Evolutionary conservation across 2,329 filamentous ascomycete genomes (phyloP).

Genomic region (Scedosporium dehoogii): DNA sequence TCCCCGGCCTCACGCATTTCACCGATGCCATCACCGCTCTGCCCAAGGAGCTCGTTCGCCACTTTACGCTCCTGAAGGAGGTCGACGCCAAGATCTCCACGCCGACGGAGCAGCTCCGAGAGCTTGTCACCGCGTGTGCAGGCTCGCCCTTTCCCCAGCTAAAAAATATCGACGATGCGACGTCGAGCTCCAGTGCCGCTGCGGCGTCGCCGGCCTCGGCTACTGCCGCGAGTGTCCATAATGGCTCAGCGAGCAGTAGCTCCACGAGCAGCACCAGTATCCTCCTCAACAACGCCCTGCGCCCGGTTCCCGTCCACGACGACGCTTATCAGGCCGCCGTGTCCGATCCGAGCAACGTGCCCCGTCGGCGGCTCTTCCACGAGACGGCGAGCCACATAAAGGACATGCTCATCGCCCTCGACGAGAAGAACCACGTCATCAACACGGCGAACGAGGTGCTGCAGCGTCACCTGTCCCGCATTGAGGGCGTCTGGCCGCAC

Average conservation of each 20-base stretch:
- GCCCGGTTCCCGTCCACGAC: constrained; percentile 29
- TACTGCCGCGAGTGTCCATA: constrained; percentile 31
- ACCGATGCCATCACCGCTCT: constrained; percentile 86
- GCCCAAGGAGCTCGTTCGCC: constrained; percentile 87
- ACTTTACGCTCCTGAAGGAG: constrained; percentile 93
- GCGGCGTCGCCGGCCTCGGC: constrained; percentile 32
- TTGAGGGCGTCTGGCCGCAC: constrained; percentile 80
- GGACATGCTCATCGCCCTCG: constrained; percentile 79
- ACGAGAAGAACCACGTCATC: constrained; percentile 97
- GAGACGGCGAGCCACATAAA: constrained; percentile 69
- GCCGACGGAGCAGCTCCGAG: constrained; percentile 72
- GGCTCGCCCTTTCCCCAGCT: constrained; percentile 37
- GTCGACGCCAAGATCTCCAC: constrained; percentile 94
- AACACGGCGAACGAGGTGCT: constrained; percentile 86
- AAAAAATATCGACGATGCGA: constrained; percentile 30
- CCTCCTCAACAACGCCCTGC: constrained; percentile 23
- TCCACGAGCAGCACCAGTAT: constrained; percentile 17
- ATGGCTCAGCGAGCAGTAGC: constrained; percentile 25
- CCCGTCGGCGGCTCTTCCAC: constrained; percentile 64
- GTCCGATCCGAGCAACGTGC: constrained; percentile 49
- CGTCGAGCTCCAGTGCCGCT: constrained; percentile 13
- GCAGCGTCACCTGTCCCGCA: constrained; percentile 70
- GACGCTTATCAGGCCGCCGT: constrained; percentile 32
- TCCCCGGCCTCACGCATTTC: constrained; percentile 63
- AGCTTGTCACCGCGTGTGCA: constrained; percentile 59